Evolutionary conservation across 331 rosid genomes (phyloP), one percentile per base, ranked within the genome.

Genomic region (Quercus lobata): DNA sequence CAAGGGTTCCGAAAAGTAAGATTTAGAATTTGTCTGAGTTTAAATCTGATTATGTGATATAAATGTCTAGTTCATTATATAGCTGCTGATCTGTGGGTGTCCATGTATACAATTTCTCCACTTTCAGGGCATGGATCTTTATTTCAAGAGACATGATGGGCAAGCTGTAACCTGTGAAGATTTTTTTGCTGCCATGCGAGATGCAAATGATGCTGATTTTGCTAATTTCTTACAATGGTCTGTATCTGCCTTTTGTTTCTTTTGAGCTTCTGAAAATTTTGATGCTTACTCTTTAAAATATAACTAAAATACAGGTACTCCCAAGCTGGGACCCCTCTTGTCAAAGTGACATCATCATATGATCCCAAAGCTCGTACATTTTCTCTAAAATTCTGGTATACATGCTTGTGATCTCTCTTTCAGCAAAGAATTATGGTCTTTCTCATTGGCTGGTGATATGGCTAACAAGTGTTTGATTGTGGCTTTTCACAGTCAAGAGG

Each of bases 111-210:
- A 77, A 83, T 32, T 78, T 76, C 56, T 46, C 63, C 66, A 24
- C 53, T 85, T 81, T 76, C 89, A 96, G 99, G 98, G 99, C 83
- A 93, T 96, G 97, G 99, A 93, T 89, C 97, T 96, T 79, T 96
- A 96, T 80, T 96, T 96, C 79, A 82, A 93, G 89, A 92, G 98
- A 84, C 99, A 96, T 76, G 99, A 96, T 85, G 97, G 95, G 32
- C 97, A 96, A 81, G 99, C 98, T 74, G 99, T 96, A 69, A 96
- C 99, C 32, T 96, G 99, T 83, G 99, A 96, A 92, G 98, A 96
- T 62, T 96, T 91, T 82, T 93, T 49, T 37, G 91, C 95, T 77
- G 98, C 99, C 82, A 96, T 96, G 99, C 90, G 89, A 69, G 98
- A 96, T 86, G 99, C 99, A 72, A 96, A 92, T 76, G 72, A 82